Evolutionary conservation across 768 basidiomycete species (phyloP).

Genomic region (Hebeloma cylindrosporum): DNA sequence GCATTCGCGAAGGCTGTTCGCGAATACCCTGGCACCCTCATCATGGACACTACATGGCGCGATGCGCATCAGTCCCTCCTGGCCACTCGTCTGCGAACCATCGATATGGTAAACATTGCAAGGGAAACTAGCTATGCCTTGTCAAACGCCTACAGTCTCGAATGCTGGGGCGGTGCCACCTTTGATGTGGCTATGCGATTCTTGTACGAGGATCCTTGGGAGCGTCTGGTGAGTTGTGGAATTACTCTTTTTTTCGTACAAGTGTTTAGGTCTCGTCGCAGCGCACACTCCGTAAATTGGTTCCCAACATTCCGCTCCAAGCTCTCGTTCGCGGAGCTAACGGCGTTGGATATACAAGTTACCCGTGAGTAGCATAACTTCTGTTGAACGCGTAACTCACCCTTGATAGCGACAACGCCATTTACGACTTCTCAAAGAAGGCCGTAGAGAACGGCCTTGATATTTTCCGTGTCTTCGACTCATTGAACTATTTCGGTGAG

Average conservation of each 20-base stretch:
- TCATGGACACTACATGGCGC: conserved; percentile 99
- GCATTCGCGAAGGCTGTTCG: conserved; percentile 98
- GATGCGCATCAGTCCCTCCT: conserved; percentile 98
- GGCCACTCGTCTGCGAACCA: conserved; percentile 92
- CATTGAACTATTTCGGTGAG: conserved; percentile 95
- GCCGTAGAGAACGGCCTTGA: conserved; percentile 99
- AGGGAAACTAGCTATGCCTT: conserved; percentile 96
- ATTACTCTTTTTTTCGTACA: conserved; percentile 11
- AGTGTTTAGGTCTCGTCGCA: conserved; percentile 31
- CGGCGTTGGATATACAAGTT: conserved; percentile 98
- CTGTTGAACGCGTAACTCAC: conserved; percentile 11
- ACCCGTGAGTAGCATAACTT: conserved; percentile 63
- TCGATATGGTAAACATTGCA: conserved; percentile 98
- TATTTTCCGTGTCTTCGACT: conserved; percentile 99
- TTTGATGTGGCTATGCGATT: conserved; percentile 99
- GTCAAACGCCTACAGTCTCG: conserved; percentile 92
- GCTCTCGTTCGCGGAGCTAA: conserved; percentile 98
- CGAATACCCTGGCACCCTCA: conserved; percentile 90
- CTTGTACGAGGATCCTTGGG: conserved; percentile 99
- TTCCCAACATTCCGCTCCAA: conserved; percentile 98
- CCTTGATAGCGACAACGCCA: conserved; percentile 81
- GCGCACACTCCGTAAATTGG: conserved; percentile 91
- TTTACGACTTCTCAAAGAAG: conserved; percentile 99
- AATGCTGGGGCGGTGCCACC: conserved; percentile 99
- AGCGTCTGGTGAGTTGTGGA: conserved; percentile 69